Evolutionary conservation across 2,329 filamentous ascomycete species (phyloP), one percentile per base, ranked within the genome.

Genomic region (Fusarium verrucosum): DNA sequence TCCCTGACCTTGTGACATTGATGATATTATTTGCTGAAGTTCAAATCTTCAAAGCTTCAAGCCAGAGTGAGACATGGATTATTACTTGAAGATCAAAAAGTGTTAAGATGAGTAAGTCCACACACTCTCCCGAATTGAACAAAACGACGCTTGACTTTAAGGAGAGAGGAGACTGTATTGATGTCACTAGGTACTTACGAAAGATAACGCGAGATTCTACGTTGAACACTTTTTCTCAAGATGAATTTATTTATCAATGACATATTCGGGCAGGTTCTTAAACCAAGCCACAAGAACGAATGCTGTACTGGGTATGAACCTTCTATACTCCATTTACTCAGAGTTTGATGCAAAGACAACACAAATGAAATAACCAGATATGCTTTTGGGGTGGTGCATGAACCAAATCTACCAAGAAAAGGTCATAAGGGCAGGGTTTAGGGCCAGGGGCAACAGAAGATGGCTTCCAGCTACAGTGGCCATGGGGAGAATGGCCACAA

Each of bases 371-470:
- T 13, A 41, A 40, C 53, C 17, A 28, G 8, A 56, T 19, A 53
- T 41, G 36, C 43, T 45, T 65, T 50, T 57, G 32, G 33, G 52
- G 11, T n/a, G 17, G 30, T 19, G 35, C 28, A 49, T 41, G 22
- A 33, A 32, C 26, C 28, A 40, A 14, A 7, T 33, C 26, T 73
- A 92, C 87, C 88, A 92, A 10, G 89, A 90, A 75, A 92, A 92
- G 0, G 88, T 90, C 89, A 92, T 92, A 69, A 92, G 80, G 19
- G 89, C 89, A n/a, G 90, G 90, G 76, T 93, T 93, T 44, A 94
- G 79, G 5, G 86, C 90, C 57, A 93, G 81, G 1, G 91, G 91
- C 62, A 93, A 75, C 45, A 93, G 77, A 55, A 92, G 82, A 76
- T 93, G 90, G 54, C 86, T 89, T 2, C 80, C 82, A 1, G 87